Evolutionary conservation across 768 basidiomycete species (phyloP).

Genomic region (Lactarius quietus): DNA sequence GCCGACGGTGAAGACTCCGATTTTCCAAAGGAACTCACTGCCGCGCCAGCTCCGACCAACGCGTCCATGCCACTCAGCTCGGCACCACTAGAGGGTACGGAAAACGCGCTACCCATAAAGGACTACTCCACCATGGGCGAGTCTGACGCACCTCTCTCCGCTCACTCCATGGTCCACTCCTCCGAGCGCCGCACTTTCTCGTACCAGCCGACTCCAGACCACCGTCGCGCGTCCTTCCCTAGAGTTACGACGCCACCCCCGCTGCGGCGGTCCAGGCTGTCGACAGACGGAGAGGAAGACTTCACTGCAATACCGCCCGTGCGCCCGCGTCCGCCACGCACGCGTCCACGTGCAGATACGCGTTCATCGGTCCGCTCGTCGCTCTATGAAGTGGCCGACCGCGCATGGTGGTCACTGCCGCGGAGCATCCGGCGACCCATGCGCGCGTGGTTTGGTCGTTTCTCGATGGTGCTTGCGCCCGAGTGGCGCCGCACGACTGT

Average conservation of each 20-base stretch:
- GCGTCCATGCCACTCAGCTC: constrained; percentile 9
- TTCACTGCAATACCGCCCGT: constrained; percentile 4
- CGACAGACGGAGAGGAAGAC: constrained; percentile 3
- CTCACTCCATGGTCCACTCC: background rate
- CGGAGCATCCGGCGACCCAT: constrained; percentile 54
- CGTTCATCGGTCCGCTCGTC: constrained; percentile 38
- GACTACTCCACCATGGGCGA: constrained; percentile 24
- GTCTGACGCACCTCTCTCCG: constrained; percentile 29
- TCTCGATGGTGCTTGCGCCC: constrained; percentile 66
- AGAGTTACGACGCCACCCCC: background rate
- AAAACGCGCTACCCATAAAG: constrained; percentile 16
- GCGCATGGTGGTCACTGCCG: constrained; percentile 46
- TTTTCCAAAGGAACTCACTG: background rate
- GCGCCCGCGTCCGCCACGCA: constrained; percentile 12
- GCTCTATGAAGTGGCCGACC: constrained; percentile 40
- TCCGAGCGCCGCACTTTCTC: constrained; percentile 10
- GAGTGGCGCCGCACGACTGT: constrained; percentile 77
- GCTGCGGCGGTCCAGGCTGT: background rate
- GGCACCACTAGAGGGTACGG: constrained; percentile 1
- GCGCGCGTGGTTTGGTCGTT: constrained; percentile 64
- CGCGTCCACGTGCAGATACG: constrained; percentile 2
- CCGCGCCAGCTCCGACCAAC: background rate
- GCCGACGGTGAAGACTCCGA: background rate
- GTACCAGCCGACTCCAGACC: background rate
- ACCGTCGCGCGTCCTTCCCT: background rate